These are phyloP conservation scores for Skeletonema potamos DNA, from an alignment of 108 stramenopile genomes.

Conservation along the genomic window DNA sequence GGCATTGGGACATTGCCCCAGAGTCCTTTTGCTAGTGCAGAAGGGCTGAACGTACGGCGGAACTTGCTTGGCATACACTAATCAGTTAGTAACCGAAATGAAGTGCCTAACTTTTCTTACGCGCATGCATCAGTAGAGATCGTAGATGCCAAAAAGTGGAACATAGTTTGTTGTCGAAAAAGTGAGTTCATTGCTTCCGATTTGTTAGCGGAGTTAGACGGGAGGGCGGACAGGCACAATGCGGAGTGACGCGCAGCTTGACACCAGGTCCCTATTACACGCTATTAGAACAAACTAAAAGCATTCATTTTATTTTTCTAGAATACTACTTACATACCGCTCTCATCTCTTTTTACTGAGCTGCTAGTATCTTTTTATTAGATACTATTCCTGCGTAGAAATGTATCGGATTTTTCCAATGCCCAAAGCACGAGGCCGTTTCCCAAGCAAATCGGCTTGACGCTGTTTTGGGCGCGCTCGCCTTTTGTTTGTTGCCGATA, in stretches of 20 bases:
- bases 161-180: neutral
- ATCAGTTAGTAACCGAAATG: too few relatives aligned
- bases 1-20: too few relatives aligned
- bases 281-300: constrained; percentile 1
- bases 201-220: neutral
- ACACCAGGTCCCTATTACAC: neutral
- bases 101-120: too few relatives aligned
- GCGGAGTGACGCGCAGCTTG: neutral
- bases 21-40: neutral
- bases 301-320: neutral
- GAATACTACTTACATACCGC: neutral
- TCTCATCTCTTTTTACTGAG: neutral
- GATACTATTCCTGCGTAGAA: neutral
- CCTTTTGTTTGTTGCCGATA: neutral
- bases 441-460: neutral
- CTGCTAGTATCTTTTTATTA: neutral
- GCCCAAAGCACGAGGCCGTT: neutral
- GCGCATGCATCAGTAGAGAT: too few relatives aligned
- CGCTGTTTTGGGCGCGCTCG: neutral
- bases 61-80: too few relatives aligned
- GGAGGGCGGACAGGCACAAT: neutral
- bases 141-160: too few relatives aligned
- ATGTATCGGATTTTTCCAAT: neutral
- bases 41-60: too few relatives aligned
- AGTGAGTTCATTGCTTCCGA: neutral